Percentiles rank a stretch among this genome's conserved stretches.
Evolutionary conservation across 2,329 filamentous ascomycete species (phyloP).

Genomic region (Pseudogymnoascus sp.): DNA sequence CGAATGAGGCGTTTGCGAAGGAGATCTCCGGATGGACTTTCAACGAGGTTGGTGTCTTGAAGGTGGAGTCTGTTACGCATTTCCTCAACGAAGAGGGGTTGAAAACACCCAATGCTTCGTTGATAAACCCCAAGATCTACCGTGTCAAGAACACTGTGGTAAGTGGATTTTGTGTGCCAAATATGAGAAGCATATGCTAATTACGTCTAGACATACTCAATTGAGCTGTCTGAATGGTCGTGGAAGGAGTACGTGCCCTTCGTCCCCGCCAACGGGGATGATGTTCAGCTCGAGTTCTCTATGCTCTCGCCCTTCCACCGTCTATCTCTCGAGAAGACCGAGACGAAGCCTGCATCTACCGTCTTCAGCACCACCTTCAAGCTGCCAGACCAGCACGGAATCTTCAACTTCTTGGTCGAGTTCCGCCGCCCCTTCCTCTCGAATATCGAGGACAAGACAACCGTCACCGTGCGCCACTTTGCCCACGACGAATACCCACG

Average conservation of each 20-base stretch:
- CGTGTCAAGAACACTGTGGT: slow-evolving; percentile 95
- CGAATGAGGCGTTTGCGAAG: slow-evolving; percentile 79
- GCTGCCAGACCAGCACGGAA: slow-evolving; percentile 93
- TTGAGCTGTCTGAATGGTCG: slow-evolving; percentile 80
- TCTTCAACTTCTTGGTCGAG: slow-evolving; percentile 97
- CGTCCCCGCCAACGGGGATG: slow-evolving; percentile 60
- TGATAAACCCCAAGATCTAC: slow-evolving; percentile 78
- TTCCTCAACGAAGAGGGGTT: slow-evolving; percentile 51
- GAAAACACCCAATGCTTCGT: slow-evolving; percentile 37
- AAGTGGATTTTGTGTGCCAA: slow-evolving; percentile 37
- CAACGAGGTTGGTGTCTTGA: slow-evolving; percentile 83
- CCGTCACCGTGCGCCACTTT: slow-evolving; percentile 91
- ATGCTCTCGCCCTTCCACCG: slow-evolving; percentile 99
- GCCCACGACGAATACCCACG: slow-evolving; percentile 95
- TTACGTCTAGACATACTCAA: slow-evolving; percentile 31
- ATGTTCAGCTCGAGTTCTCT: slow-evolving; percentile 89
- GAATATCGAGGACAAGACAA: slow-evolving; percentile 85
- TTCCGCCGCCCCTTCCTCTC: slow-evolving; percentile 93
- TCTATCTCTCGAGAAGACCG: slow-evolving; percentile 56
- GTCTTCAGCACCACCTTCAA: slow-evolving; percentile 70
- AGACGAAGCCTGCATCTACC: slow-evolving; percentile 57
- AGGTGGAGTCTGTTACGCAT: slow-evolving; percentile 78
- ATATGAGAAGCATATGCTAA: background rate
- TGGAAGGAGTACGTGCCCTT: slow-evolving; percentile 72
- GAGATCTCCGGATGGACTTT: slow-evolving; percentile 92